phyloP scores from a whole-genome alignment of 2,329 filamentous ascomycete genomes.

The Botrytis hyacinthi region DNA sequence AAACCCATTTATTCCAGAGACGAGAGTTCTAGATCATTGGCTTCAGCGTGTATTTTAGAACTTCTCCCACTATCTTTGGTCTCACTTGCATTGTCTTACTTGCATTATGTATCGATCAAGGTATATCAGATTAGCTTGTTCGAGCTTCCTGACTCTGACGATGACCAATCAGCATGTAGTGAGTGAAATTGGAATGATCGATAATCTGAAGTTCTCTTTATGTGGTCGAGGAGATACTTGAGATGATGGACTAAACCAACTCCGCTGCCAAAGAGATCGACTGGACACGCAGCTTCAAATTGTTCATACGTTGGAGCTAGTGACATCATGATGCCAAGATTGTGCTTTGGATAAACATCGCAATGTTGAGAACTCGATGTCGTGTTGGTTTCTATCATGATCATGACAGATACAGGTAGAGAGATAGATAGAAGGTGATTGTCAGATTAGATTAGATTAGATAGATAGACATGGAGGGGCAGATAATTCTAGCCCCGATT shows the following conservation, averaged over 20 bases:
- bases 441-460: not conserved
- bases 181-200: not conserved
- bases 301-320: not conserved
- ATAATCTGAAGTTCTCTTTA: not conserved
- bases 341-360: not conserved
- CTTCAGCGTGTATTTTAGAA: not conserved
- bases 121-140: not conserved
- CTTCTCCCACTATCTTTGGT: not conserved
- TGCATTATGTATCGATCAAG: not conserved
- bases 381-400: not conserved
- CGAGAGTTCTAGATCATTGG: not conserved
- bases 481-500: not conserved
- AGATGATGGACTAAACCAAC: not conserved
- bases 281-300: not conserved
- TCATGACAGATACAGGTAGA: too few relatives aligned
- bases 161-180: not conserved
- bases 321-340: not conserved
- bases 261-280: not conserved
- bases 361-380: not conserved
- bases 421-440: not conserved
- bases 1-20: not conserved
- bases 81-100: not conserved
- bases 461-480: not conserved
- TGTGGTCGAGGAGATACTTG: not conserved
- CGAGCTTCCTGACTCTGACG: not conserved